A percentile compares a stretch with the other conserved stretches of the same genome.
Conservation (phyloP, 2,329 filamentous ascomycete species). For the Colletotrichum siamense region DNA sequence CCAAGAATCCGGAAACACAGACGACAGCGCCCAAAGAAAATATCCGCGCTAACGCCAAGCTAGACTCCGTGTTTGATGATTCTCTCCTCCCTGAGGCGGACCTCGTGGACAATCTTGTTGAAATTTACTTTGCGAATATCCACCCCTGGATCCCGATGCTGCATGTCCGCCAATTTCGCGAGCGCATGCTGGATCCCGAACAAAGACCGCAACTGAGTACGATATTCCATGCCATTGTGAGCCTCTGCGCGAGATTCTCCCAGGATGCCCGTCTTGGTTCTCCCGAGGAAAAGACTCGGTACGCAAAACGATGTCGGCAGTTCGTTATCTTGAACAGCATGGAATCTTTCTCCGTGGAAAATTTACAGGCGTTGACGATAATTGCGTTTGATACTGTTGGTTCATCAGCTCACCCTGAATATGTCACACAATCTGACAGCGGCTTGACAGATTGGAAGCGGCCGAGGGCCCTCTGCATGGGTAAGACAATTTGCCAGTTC, state of each 20-base stretch:
- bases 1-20: neutral
- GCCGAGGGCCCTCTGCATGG: constrained; percentile 37
- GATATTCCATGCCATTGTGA: constrained; percentile 41
- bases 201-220: constrained; percentile 28
- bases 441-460: constrained; percentile 34
- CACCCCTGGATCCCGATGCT: constrained; percentile 46
- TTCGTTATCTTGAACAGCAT: constrained; percentile 36
- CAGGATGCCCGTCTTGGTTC: constrained; percentile 30
- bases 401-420: neutral
- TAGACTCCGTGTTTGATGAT: neutral
- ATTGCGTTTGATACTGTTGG: constrained; percentile 38
- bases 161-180: constrained; percentile 32
- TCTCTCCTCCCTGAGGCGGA: constrained; percentile 29
- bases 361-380: constrained; percentile 38
- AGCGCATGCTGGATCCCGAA: constrained; percentile 22
- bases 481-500: neutral
- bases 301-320: constrained; percentile 32
- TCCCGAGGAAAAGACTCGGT: neutral
- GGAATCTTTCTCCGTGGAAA: constrained; percentile 39
- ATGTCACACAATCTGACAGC: neutral
- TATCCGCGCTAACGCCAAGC: neutral
- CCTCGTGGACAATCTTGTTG: constrained; percentile 36
- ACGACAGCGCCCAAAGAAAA: neutral
- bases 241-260: constrained; percentile 31
- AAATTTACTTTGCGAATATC: constrained; percentile 39